A percentile compares a stretch with the other conserved stretches of the same genome.
These are phyloP conservation scores for Trifolium repens DNA, from an alignment of 306 rosid genomes.

Conservation along the genomic window DNA sequence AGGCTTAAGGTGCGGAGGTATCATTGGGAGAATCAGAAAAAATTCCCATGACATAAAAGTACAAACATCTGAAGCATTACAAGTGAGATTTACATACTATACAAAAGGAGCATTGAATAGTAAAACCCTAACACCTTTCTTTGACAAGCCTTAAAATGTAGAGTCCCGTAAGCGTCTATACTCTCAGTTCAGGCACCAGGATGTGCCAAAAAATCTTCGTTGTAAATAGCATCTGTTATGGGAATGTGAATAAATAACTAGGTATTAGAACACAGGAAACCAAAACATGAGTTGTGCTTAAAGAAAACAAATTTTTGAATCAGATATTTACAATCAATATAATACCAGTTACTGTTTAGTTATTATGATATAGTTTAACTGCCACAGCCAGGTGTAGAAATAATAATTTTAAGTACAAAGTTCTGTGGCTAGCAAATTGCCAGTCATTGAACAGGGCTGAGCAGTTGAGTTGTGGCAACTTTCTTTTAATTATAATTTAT, in stretches of 20 bases:
- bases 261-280: conserved; percentile 32
- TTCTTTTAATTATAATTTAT: no score
- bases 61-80: conserved; percentile 37
- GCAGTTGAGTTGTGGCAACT: no score
- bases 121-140: conserved; percentile 28
- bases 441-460: no score
- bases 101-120: conserved; percentile 29
- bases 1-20: background rate
- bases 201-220: conserved; percentile 25
- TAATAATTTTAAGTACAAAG: background rate
- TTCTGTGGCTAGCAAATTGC: no score
- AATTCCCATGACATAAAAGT: conserved; percentile 39
- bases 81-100: conserved; percentile 7
- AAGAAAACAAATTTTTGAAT: background rate
- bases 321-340: background rate
- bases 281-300: background rate
- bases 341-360: background rate
- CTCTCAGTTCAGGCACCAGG: conserved; percentile 16
- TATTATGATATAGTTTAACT: background rate
- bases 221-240: conserved; percentile 38
- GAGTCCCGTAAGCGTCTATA: conserved; percentile 21
- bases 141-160: conserved; percentile 25
- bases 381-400: background rate
- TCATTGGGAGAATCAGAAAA: conserved; percentile 34
- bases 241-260: conserved; percentile 5